These are phyloP conservation scores for Crucihimalaya himalaica DNA, from an alignment of 345 rosid genomes.

Conservation along the genomic window DNA sequence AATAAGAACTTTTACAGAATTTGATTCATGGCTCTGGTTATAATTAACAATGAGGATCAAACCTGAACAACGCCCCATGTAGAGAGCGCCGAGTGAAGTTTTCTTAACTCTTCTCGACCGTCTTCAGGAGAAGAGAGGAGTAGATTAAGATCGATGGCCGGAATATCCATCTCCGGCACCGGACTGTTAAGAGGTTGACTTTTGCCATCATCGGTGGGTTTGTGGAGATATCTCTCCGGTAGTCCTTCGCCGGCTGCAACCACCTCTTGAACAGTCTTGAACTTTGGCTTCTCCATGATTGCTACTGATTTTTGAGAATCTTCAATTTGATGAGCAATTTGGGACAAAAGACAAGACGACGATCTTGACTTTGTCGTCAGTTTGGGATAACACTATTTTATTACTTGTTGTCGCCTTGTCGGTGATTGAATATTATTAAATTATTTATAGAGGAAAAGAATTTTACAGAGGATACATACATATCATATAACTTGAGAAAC, in stretches of 20 bases:
- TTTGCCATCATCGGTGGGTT: constrained; percentile 31
- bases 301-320: constrained; percentile 1
- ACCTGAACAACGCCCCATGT: constrained; percentile 81
- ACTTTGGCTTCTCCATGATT: constrained; percentile 37
- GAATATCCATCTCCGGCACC: constrained; percentile 50
- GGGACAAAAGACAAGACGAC: not conserved
- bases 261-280: constrained; percentile 53
- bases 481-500: constrained; percentile 8
- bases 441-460: not conserved
- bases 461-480: not conserved
- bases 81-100: constrained; percentile 56
- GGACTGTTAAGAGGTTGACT: constrained; percentile 27
- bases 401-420: not conserved
- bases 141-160: constrained; percentile 55
- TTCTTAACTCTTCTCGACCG: constrained; percentile 48
- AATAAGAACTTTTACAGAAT: not conserved
- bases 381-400: not conserved
- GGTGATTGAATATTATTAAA: not conserved
- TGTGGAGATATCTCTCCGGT: constrained; percentile 47
- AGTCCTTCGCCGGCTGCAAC: constrained; percentile 36
- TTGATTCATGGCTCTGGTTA: not conserved
- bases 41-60: not conserved
- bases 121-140: constrained; percentile 50
- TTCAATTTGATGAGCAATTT: constrained; percentile 5
- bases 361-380: not conserved